phyloP scores from a whole-genome alignment of 768 basidiomycete genomes.

The Hemileccinum impolitum region DNA sequence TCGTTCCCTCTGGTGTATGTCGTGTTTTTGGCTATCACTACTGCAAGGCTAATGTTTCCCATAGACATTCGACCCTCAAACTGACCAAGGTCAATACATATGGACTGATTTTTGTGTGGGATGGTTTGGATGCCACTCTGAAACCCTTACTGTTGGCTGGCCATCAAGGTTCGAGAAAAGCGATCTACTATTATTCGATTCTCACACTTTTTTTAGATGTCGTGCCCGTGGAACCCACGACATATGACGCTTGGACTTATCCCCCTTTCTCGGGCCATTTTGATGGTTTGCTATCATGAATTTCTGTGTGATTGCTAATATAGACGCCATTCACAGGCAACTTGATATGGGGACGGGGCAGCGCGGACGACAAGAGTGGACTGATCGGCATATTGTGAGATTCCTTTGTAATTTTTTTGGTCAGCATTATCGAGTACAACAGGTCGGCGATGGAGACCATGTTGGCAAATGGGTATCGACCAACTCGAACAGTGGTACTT shows the following conservation, averaged over 20 bases:
- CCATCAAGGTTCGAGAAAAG: conserved; percentile 46
- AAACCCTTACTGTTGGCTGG: conserved; percentile 56
- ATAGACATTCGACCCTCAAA: conserved; percentile 46
- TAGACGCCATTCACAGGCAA: conserved; percentile 22
- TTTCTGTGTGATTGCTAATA: neutral
- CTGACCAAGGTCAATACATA: conserved; percentile 61
- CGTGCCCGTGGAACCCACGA: conserved; percentile 60
- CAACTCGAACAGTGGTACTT: conserved; percentile 58
- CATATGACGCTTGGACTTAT: conserved; percentile 53
- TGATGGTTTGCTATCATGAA: conserved; percentile 39
- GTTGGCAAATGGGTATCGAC: conserved; percentile 58
- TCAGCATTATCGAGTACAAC: neutral
- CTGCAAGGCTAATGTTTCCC: neutral
- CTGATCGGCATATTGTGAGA: conserved; percentile 60
- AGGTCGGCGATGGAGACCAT: conserved; percentile 62
- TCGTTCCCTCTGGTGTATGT: conserved; percentile 63
- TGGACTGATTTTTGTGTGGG: conserved; percentile 58
- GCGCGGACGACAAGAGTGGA: conserved; percentile 61
- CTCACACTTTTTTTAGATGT: conserved; percentile 43
- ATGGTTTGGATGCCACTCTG: conserved; percentile 43
- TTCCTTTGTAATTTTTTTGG: neutral
- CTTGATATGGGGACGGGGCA: conserved; percentile 49
- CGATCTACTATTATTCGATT: neutral
- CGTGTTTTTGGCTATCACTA: neutral
- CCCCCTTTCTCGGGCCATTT: conserved; percentile 64